Conservation (phyloP, 768 basidiomycete species). For the Trametes maxima region DNA sequence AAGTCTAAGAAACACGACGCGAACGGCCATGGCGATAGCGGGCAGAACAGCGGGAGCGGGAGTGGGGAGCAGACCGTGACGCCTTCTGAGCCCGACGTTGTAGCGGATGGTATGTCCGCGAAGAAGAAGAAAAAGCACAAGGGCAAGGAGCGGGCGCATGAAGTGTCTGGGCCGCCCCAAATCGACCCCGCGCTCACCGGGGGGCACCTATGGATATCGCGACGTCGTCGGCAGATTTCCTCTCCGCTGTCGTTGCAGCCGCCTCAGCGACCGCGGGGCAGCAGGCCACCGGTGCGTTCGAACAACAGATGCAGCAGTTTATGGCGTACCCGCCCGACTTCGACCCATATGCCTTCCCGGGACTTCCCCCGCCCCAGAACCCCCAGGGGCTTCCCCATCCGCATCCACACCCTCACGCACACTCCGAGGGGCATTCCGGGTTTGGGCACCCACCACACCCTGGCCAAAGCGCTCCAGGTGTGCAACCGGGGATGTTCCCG, state of each 20-base stretch:
- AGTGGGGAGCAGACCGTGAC: conserved; percentile 37
- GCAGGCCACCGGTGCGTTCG: conserved; percentile 21
- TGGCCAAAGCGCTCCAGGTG: conserved; percentile 18
- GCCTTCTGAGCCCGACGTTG: conserved; percentile 29
- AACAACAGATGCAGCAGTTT: conserved; percentile 31
- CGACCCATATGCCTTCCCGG: conserved; percentile 36
- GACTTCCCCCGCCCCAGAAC: conserved; percentile 24
- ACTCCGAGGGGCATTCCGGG: conserved; percentile 13
- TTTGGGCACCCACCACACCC: conserved; percentile 27
- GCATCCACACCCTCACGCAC: conserved; percentile 26
- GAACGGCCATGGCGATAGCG: conserved; percentile 12
- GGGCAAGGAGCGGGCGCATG: conserved; percentile 40
- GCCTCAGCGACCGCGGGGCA: conserved; percentile 50
- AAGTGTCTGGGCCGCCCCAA: conserved; percentile 20
- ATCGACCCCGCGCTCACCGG: conserved; percentile 5
- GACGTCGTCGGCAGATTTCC: conserved; percentile 57
- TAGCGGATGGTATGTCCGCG: conserved; percentile 25
- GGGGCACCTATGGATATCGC: conserved; percentile 32
- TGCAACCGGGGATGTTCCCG: conserved; percentile 33
- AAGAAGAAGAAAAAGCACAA: conserved; percentile 40
- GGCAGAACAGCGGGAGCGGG: background rate
- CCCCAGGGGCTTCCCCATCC: conserved; percentile 32
- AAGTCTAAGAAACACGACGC: conserved; percentile 29
- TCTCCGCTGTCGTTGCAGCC: conserved; percentile 67
- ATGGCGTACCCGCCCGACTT: conserved; percentile 32